These are phyloP conservation scores for Trametes punicea DNA, from an alignment of 768 basidiomycete species.

Conservation along the genomic window DNA sequence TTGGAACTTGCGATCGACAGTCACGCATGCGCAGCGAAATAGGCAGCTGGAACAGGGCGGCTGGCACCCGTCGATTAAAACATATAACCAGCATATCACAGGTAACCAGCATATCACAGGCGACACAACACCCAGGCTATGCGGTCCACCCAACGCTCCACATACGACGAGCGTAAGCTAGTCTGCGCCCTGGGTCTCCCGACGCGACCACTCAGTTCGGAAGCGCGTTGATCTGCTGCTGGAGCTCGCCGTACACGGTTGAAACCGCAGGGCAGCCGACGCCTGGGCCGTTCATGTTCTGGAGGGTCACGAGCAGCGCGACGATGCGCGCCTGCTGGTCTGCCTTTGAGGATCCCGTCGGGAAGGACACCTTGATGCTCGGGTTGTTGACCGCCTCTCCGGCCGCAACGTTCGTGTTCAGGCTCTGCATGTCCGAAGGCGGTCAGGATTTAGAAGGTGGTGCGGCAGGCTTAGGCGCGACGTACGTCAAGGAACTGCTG, in stretches of 20 bases:
- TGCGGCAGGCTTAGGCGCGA: background rate
- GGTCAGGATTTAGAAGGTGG: background rate
- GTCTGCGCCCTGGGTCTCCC: background rate
- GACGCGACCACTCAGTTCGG: constrained; percentile 3
- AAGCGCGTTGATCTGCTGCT: constrained; percentile 19
- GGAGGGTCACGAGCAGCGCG: constrained; percentile 62
- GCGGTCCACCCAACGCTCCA: background rate
- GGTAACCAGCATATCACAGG: constrained; percentile 13
- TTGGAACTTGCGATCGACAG: background rate
- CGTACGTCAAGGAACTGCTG: constrained; percentile 17
- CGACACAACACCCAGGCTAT: constrained; percentile 5
- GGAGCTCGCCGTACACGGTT: constrained; percentile 33
- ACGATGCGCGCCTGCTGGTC: constrained; percentile 56
- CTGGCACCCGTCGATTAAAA: constrained; percentile 20
- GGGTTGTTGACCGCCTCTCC: constrained; percentile 68
- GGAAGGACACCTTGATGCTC: constrained; percentile 54
- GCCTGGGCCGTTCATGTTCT: constrained; percentile 68
- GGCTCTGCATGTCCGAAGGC: background rate
- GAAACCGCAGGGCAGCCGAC: constrained; percentile 64
- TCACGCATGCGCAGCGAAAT: background rate
- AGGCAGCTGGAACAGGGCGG: constrained; percentile 21
- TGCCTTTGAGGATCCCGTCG: constrained; percentile 50
- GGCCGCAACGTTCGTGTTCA: constrained; percentile 50
- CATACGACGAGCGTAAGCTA: background rate
- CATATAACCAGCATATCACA: constrained; percentile 16